Base-by-base conservation (phyloP, 352 stramenopile genomes). In the Phytophthora europaea region DNA sequence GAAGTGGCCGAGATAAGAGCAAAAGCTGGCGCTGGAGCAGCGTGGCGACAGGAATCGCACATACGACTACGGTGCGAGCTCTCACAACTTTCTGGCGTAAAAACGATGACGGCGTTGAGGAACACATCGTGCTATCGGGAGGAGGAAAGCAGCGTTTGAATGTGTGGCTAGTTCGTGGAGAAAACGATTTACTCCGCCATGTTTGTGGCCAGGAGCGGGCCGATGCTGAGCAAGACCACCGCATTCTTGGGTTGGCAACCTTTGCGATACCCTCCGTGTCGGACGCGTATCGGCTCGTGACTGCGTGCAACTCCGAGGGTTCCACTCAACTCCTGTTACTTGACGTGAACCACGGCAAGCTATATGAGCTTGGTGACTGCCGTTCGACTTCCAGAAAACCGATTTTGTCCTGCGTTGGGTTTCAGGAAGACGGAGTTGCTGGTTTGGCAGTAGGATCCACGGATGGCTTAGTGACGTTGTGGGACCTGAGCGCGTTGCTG, bases 71-170 rank as follows among this genome's bases (percentile, higher is more conserved):
- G 1, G 87, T 97, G 33, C 86, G 90, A 12, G 87, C 88, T 2
- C 65, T 97, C 9, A 82, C 80, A 34, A 60, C 75, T 16, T 94
- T 94, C 61, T 48, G 48, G 40, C 78, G 59, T 22, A 79, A 36
- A 31, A 48, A 18, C 58, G 22, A 8, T 52, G 64, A 59, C 54
- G 65, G 53, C 20, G 55, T 70, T 3, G n/a, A 53, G 22, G 73
- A 81, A 15, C 72, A 92, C 36, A 73, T 95, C 5, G 18, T 95
- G 23, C 26, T 97, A 12, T 93, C 90, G 5, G 90, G 81, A 22
- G 90, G 90, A 18, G 90, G 90, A 54, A 97, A 97, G 61, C 88
- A 97, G 61, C 84, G 84, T 2, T 52, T 97, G 38, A 95, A 94
- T 48, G 84, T 85, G 43, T 97, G 90, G 90, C 65, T 81, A 13